A percentile compares a stretch with the other conserved stretches of the same genome.
These are phyloP conservation scores for Aspergillus incahuasiensis DNA, from an alignment of 495 filamentous ascomycete species.

Conservation along the genomic window DNA sequence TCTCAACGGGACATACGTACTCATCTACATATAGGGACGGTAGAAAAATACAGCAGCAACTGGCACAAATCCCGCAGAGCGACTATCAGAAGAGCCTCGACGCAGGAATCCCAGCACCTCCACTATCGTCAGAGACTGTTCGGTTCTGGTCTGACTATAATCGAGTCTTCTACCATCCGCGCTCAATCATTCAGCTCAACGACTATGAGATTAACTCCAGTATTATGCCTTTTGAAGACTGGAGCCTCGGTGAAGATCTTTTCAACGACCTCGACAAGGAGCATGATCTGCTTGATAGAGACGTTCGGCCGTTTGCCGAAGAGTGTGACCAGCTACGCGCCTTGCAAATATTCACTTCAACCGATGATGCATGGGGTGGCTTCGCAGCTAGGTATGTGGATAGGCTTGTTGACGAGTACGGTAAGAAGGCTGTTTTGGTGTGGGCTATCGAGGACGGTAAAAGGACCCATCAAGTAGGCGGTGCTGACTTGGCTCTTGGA, in stretches of 20 bases:
- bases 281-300: conserved; percentile 81
- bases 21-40: conserved; percentile 53
- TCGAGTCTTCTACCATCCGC: conserved; percentile 85
- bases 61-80: conserved; percentile 60
- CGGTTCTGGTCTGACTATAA: conserved; percentile 97
- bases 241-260: conserved; percentile 73
- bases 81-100: conserved; percentile 78
- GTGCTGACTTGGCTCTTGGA: conserved; percentile 5
- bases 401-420: conserved; percentile 80
- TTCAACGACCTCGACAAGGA: conserved; percentile 79
- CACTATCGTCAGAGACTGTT: conserved; percentile 63
- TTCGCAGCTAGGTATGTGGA: conserved; percentile 79
- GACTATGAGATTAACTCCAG: conserved; percentile 77
- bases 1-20: neutral
- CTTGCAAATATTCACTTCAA: conserved; percentile 70
- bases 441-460: conserved; percentile 74
- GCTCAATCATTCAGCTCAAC: conserved; percentile 80
- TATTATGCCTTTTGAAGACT: conserved; percentile 79
- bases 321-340: conserved; percentile 92
- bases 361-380: conserved; percentile 92
- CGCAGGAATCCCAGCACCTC: conserved; percentile 52
- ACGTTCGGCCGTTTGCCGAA: conserved; percentile 80
- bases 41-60: conserved; percentile 59
- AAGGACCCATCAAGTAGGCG: conserved; percentile 54
- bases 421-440: conserved; percentile 77